phyloP scores from a whole-genome alignment of 495 filamentous ascomycete species.

The Chaetomidium leptoderma region DNA sequence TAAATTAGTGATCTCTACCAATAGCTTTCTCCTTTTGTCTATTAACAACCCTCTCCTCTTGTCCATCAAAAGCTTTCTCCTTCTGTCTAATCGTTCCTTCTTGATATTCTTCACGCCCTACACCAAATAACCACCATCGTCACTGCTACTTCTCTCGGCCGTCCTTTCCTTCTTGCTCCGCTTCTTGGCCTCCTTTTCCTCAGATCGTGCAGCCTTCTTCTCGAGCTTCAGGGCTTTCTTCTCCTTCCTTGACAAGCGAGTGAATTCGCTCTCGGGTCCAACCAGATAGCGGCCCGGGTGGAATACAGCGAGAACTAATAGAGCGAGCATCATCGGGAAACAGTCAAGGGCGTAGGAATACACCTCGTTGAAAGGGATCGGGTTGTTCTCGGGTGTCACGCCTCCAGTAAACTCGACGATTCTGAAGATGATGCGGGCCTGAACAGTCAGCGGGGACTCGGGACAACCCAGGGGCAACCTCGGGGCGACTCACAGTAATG shows the following conservation, averaged over 20 bases:
- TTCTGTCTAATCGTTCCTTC: no score
- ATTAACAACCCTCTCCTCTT: no score
- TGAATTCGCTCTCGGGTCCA: constrained; percentile 41
- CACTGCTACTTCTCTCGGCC: background rate
- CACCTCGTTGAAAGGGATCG: constrained; percentile 50
- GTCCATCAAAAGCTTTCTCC: background rate
- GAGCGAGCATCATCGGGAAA: constrained; percentile 51
- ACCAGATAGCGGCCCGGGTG: constrained; percentile 53
- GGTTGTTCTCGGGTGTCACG: constrained; percentile 30
- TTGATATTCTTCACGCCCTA: no score
- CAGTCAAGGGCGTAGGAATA: constrained; percentile 55
- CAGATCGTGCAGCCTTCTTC: constrained; percentile 18
- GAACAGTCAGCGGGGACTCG: background rate
- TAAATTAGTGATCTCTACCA: no score
- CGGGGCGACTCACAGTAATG: constrained; percentile 46
- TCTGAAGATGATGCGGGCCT: constrained; percentile 57
- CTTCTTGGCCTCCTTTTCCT: constrained; percentile 6
- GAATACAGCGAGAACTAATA: constrained; percentile 44
- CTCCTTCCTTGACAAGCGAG: no score
- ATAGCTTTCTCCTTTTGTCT: no score
- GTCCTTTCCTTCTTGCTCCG: constrained; percentile 1
- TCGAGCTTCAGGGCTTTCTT: constrained; percentile 36
- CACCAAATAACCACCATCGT: background rate
- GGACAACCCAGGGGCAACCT: background rate
- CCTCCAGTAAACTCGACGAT: constrained; percentile 52